These are phyloP conservation scores for Pseudotulostoma volvatum DNA, from an alignment of 495 filamentous ascomycete genomes.

Conservation along the genomic window DNA sequence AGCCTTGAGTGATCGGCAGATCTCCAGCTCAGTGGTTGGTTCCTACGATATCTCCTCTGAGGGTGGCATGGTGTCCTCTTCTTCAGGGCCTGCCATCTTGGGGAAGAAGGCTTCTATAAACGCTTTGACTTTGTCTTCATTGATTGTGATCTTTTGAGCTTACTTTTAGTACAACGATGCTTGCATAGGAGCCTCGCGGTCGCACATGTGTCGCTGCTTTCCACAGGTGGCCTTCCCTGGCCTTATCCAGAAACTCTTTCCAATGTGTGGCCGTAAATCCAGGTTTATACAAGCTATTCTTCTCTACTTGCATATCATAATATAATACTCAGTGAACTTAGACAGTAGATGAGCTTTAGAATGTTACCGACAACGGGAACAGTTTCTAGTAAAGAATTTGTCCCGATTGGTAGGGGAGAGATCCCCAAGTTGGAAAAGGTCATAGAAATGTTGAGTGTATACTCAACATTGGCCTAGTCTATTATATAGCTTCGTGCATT, in stretches of 20 bases:
- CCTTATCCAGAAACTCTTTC: constrained; percentile 12
- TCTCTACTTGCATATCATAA: no score
- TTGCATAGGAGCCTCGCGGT: constrained; percentile 9
- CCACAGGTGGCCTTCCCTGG: constrained; percentile 10
- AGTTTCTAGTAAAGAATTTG: no score
- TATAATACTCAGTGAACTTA: no score
- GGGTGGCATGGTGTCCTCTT: background rate
- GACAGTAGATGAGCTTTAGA: no score
- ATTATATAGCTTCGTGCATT: no score
- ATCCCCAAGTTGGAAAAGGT: no score
- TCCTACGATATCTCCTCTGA: constrained; percentile 8
- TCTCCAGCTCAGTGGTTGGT: constrained; percentile 12
- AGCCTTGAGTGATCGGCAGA: constrained; percentile 8
- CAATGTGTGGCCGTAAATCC: no score
- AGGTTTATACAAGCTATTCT: no score
- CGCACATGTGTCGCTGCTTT: constrained; percentile 14
- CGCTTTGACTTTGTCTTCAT: constrained; percentile 11
- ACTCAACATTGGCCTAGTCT: no score
- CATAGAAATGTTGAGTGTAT: no score
- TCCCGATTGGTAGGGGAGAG: no score
- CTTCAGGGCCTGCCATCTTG: constrained; percentile 8
- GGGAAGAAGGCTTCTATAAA: constrained; percentile 17
- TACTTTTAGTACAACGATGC: constrained; percentile 7
- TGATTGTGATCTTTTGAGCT: constrained; percentile 5
- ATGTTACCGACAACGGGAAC: no score